A percentile compares a stretch with the other conserved stretches of the same genome.
phyloP scores from a whole-genome alignment of 164 flowering plant genomes.

The Piper betle region DNA sequence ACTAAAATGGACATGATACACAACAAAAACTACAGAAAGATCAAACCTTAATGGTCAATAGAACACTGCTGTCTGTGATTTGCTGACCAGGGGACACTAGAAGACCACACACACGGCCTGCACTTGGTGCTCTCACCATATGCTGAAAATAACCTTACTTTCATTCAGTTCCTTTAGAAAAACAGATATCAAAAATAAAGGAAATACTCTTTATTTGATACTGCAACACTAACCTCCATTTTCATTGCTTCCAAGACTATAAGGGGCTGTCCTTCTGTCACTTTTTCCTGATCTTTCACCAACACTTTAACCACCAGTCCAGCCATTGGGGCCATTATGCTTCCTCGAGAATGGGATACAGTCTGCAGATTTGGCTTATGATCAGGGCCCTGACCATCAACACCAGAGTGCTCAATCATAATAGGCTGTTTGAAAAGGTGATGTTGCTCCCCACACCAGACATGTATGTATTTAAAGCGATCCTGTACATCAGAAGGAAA shows the following conservation, averaged over 20 bases:
- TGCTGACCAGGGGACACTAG: conserved; percentile 63
- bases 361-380: conserved; percentile 34
- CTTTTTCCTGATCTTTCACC: conserved; percentile 47
- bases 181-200: conserved; percentile 1
- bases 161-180: not conserved
- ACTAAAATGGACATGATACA: too few relatives aligned
- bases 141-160: conserved; percentile 33
- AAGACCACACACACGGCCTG: conserved; percentile 61
- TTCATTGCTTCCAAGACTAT: conserved; percentile 96
- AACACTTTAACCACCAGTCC: conserved; percentile 89
- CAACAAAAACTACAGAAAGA: not conserved
- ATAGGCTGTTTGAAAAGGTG: conserved; percentile 55
- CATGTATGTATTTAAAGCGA: conserved; percentile 46
- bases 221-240: conserved; percentile 75
- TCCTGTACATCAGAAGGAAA: conserved; percentile 32
- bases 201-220: not conserved
- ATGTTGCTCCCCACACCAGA: conserved; percentile 72
- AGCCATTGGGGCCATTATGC: conserved; percentile 91
- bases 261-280: conserved; percentile 64
- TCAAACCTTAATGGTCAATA: conserved; percentile 61
- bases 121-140: conserved; percentile 71
- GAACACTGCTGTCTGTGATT: conserved; percentile 57
- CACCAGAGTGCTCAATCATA: conserved; percentile 31
- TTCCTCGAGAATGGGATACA: conserved; percentile 51
- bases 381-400: conserved; percentile 33